phyloP scores from a whole-genome alignment of 805 yeast genomes.

The Hanseniaspora meyeri region DNA sequence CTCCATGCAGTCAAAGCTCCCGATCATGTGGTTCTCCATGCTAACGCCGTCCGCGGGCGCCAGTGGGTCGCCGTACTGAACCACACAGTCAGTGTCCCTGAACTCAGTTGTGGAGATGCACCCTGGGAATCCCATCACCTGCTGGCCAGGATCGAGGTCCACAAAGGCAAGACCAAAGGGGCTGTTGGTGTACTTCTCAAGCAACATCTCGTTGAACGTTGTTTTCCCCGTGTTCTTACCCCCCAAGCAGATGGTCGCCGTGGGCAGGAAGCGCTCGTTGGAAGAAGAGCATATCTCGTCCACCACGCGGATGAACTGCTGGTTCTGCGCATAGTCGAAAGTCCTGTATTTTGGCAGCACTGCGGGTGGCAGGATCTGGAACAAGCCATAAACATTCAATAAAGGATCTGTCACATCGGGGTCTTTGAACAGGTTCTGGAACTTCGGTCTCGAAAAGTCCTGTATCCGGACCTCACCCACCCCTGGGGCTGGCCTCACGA shows the following conservation, averaged over 20 bases:
- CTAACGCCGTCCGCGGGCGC: slow-evolving; percentile 15
- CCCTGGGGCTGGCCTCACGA: not conserved
- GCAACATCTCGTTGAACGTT: slow-evolving; percentile 44
- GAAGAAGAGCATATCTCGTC: not conserved
- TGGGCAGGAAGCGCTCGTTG: not conserved
- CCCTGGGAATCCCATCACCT: slow-evolving; percentile 65
- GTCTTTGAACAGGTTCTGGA: not conserved
- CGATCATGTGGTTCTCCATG: slow-evolving; percentile 12
- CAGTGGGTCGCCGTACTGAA: slow-evolving; percentile 26
- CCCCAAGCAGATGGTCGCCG: slow-evolving; percentile 26
- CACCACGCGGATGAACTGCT: not conserved
- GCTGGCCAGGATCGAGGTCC: slow-evolving; percentile 84
- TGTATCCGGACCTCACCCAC: not conserved
- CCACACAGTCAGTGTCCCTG: slow-evolving; percentile 20
- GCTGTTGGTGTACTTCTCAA: slow-evolving; percentile 29
- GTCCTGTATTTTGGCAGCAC: not conserved
- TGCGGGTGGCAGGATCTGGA: not conserved
- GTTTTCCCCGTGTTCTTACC: slow-evolving; percentile 74
- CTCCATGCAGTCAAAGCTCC: slow-evolving; percentile 8
- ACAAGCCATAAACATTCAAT: not conserved
- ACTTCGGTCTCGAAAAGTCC: not conserved
- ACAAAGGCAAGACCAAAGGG: slow-evolving; percentile 24
- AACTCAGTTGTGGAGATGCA: slow-evolving; percentile 42
- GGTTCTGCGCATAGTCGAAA: not conserved
- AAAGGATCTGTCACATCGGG: not conserved